Conservation (phyloP, 2,329 filamentous ascomycete species). For the Torrubiella hemipterigena region DNA sequence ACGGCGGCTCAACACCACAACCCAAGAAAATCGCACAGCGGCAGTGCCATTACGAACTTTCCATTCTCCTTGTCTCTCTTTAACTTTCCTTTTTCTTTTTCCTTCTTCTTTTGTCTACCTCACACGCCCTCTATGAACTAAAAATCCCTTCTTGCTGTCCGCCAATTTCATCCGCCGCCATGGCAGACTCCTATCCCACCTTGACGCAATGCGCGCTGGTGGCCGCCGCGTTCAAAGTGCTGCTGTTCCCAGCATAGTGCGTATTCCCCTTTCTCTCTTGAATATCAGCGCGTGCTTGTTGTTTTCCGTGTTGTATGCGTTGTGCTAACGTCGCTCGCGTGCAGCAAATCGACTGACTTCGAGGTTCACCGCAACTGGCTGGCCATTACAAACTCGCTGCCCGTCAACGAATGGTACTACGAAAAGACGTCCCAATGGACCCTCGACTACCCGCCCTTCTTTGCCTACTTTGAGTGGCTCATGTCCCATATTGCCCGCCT, state of each 20-base stretch:
- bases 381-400: slow-evolving; percentile 83
- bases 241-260: slow-evolving; percentile 91
- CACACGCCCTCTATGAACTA: no score
- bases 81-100: no score
- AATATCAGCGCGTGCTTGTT: background rate
- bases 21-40: no score
- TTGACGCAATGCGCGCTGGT: slow-evolving; percentile 78
- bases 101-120: no score
- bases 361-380: slow-evolving; percentile 99
- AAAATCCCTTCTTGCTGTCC: no score
- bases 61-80: no score
- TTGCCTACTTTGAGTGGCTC: slow-evolving; percentile 91
- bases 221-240: slow-evolving; percentile 77
- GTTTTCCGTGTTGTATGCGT: slow-evolving; percentile 1
- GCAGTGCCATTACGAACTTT: no score
- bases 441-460: slow-evolving; percentile 96
- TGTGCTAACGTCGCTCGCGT: background rate
- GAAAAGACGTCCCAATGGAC: slow-evolving; percentile 99
- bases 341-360: slow-evolving; percentile 95
- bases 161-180: no score
- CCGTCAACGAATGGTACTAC: slow-evolving; percentile 84
- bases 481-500: slow-evolving; percentile 71
- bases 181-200: slow-evolving; percentile 77
- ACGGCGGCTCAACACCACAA: no score
- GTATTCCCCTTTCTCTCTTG: slow-evolving; percentile 22